A percentile compares a stretch with the other conserved stretches of the same genome.
Evolutionary conservation across 331 rosid species (phyloP).

Genomic region (Phaseolus coccineus): DNA sequence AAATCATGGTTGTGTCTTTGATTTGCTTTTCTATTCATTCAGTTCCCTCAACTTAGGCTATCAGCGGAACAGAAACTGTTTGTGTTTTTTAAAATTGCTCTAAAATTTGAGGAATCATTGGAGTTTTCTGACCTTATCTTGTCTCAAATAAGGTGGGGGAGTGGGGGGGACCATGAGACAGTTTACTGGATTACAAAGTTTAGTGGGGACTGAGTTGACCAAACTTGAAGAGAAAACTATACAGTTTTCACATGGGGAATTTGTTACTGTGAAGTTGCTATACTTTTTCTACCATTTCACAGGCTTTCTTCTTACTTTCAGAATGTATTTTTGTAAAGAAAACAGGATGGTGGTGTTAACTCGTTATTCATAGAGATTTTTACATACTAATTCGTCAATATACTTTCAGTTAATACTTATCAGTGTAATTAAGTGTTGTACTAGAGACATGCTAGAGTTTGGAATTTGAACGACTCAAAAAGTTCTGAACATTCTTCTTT

Average conservation of each 20-base stretch:
- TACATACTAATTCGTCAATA: conserved; percentile 40
- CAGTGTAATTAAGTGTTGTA: conserved; percentile 44
- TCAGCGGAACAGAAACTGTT: conserved; percentile 35
- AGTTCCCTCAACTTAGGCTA: conserved; percentile 41
- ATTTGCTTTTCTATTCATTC: conserved; percentile 47
- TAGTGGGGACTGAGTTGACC: conserved; percentile 10
- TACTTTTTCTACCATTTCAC: conserved; percentile 34
- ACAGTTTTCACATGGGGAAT: conserved; percentile 38
- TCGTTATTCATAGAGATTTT: conserved; percentile 44
- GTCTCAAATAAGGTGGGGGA: conserved; percentile 33
- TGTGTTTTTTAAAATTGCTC: conserved; percentile 36
- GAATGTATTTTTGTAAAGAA: conserved; percentile 55
- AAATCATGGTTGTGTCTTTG: conserved; percentile 21
- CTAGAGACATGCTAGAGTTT: conserved; percentile 15
- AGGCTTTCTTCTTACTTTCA: conserved; percentile 37
- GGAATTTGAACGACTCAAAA: conserved; percentile 10
- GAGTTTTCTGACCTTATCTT: conserved; percentile 33
- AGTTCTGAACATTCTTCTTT: not conserved
- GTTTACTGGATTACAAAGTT: not conserved
- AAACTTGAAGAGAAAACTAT: conserved; percentile 17
- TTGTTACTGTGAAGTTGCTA: conserved; percentile 36
- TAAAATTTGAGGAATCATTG: conserved; percentile 19
- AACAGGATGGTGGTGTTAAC: conserved; percentile 39
- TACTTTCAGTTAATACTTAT: conserved; percentile 39
- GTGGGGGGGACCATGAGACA: conserved; percentile 12